Evolutionary conservation across 2,329 filamentous ascomycete genomes (phyloP).

Genomic region (Apiospora marii): DNA sequence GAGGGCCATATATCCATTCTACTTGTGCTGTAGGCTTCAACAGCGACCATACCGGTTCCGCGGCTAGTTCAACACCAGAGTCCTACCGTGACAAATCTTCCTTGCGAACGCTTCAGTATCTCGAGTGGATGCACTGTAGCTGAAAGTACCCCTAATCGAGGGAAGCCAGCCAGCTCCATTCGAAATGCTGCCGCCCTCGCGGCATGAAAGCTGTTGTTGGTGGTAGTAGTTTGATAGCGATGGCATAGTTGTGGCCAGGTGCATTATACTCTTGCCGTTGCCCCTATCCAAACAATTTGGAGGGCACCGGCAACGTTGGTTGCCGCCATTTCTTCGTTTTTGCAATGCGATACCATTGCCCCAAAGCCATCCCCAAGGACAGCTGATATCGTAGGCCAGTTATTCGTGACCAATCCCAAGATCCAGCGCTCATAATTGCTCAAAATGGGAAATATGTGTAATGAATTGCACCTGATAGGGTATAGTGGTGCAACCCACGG

Average conservation of each 20-base stretch:
- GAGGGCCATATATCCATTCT: conserved; percentile 14
- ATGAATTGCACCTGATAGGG: conserved; percentile 19
- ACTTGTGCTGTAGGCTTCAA: conserved; percentile 15
- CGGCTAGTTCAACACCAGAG: conserved; percentile 12
- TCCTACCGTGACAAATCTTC: conserved; percentile 9
- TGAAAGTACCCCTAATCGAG: not conserved
- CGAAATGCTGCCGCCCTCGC: not conserved
- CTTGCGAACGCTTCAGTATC: not conserved
- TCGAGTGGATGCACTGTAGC: conserved; percentile 9
- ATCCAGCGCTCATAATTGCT: conserved; percentile 1
- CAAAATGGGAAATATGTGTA: conserved; percentile 1
- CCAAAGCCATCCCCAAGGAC: not conserved
- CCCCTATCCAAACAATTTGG: conserved; percentile 11
- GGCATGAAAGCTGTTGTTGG: not conserved
- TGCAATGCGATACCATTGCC: conserved; percentile 7
- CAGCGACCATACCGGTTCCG: conserved; percentile 4
- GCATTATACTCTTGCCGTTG: not conserved
- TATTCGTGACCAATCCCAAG: not conserved
- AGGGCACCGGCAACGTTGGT: not conserved
- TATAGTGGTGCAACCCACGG: conserved; percentile 25
- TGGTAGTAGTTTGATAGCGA: not conserved
- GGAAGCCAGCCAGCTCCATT: conserved; percentile 11
- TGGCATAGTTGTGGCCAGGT: not conserved
- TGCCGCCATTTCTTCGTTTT: not conserved
- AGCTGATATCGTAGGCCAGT: not conserved